Percentiles rank a stretch among this genome's conserved stretches.
These are phyloP conservation scores for Beta lomatogona DNA, from an alignment of 179 eudicot genomes.

Conservation along the genomic window DNA sequence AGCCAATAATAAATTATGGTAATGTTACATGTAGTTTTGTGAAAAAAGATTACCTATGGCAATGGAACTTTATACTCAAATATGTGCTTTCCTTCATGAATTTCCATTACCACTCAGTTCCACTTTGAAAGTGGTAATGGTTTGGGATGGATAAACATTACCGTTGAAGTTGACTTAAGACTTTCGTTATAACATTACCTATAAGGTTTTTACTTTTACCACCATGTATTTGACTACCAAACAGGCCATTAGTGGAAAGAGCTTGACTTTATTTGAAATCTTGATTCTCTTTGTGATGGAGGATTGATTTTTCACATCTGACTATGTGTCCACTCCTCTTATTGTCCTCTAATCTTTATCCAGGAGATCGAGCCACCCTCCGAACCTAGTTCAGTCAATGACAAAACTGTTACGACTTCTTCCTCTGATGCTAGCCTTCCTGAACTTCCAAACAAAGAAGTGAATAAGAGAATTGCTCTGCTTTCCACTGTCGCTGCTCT, in stretches of 20 bases:
- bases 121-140: no score
- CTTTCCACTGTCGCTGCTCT: constrained; percentile 65
- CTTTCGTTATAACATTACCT: no score
- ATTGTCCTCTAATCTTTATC: constrained; percentile 24
- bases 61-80: no score
- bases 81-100: no score
- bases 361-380: constrained; percentile 47
- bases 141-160: no score
- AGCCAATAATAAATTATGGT: no score
- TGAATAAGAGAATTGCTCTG: constrained; percentile 65
- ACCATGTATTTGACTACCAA: no score
- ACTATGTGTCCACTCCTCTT: neutral
- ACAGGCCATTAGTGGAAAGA: neutral
- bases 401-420: constrained; percentile 34
- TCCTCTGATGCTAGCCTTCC: constrained; percentile 47
- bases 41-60: no score
- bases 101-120: no score
- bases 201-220: no score
- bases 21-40: no score
- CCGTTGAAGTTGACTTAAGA: no score
- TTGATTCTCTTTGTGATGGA: neutral
- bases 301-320: neutral
- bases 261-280: neutral
- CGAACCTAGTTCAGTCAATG: constrained; percentile 36
- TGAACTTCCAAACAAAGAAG: constrained; percentile 57